These are phyloP conservation scores for Candida tallmaniae DNA, from an alignment of 805 yeast genomes.

Conservation along the genomic window DNA sequence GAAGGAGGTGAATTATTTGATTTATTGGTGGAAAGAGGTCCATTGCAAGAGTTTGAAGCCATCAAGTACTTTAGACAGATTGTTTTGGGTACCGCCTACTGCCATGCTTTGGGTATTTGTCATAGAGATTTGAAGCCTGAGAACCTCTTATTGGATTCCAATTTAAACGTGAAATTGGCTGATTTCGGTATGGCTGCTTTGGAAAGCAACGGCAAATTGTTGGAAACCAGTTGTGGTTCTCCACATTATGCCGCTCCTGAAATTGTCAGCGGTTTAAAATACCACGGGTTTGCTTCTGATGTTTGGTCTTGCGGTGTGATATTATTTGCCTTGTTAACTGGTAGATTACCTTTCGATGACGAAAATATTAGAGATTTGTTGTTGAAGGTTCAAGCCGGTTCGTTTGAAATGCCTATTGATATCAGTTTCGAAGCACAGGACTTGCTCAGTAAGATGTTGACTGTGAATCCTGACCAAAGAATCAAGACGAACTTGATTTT, in stretches of 20 bases:
- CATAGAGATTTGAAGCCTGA: slow-evolving; percentile 84
- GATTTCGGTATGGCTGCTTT: slow-evolving; percentile 91
- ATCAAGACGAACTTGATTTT: slow-evolving; percentile 64
- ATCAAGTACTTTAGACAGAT: slow-evolving; percentile 74
- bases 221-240: slow-evolving; percentile 82
- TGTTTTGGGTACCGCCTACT: slow-evolving; percentile 71
- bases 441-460: slow-evolving; percentile 59
- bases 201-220: slow-evolving; percentile 62
- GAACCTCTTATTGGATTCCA: slow-evolving; percentile 63
- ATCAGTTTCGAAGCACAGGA: slow-evolving; percentile 64
- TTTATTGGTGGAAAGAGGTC: slow-evolving; percentile 65
- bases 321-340: slow-evolving; percentile 71
- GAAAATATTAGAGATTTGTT: slow-evolving; percentile 68
- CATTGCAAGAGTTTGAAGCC: slow-evolving; percentile 68
- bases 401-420: slow-evolving; percentile 64
- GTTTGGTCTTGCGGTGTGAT: slow-evolving; percentile 89
- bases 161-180: slow-evolving; percentile 69
- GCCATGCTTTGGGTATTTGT: slow-evolving; percentile 75
- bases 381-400: slow-evolving; percentile 73
- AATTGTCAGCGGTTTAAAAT: slow-evolving; percentile 70
- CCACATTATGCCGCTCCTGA: slow-evolving; percentile 91
- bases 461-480: slow-evolving; percentile 68
- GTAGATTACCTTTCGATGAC: slow-evolving; percentile 81
- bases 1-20: slow-evolving; percentile 89
- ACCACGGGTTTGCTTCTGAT: slow-evolving; percentile 82